phyloP scores from a whole-genome alignment of 2,329 filamentous ascomycete genomes.

The Clonostachys solani region DNA sequence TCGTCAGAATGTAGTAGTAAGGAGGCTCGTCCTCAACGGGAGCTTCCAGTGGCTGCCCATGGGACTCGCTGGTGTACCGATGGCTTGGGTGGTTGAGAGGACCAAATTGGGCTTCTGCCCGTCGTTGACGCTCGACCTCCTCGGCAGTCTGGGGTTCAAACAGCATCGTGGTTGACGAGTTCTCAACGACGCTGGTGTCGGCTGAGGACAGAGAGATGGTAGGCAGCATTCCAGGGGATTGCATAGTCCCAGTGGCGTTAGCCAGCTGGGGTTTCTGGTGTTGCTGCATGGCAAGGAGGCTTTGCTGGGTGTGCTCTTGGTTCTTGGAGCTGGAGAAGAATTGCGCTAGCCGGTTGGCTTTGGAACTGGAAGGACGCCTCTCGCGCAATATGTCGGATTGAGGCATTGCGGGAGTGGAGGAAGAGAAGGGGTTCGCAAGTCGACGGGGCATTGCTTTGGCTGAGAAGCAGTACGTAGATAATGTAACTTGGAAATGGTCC shows the following conservation, averaged over 20 bases:
- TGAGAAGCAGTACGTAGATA: too few species aligned
- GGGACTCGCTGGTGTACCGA: constrained; percentile 84
- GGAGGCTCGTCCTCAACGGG: constrained; percentile 93
- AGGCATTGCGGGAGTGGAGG: constrained; percentile 38
- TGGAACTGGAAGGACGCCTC: constrained; percentile 58
- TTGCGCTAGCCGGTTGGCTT: constrained; percentile 73
- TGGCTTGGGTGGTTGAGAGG: constrained; percentile 77
- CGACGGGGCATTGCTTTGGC: constrained; percentile 51
- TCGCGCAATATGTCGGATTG: constrained; percentile 45
- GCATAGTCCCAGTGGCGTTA: constrained; percentile 58
- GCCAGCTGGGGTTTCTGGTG: constrained; percentile 27
- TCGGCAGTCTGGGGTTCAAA: constrained; percentile 86
- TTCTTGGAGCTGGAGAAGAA: constrained; percentile 79
- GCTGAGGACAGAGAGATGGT: constrained; percentile 90
- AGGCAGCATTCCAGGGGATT: constrained; percentile 73
- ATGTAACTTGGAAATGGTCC: too few species aligned
- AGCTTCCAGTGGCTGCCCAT: constrained; percentile 73
- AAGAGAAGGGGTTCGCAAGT: constrained; percentile 52
- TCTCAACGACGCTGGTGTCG: constrained; percentile 68
- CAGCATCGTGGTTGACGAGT: constrained; percentile 70
- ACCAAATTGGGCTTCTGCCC: constrained; percentile 86
- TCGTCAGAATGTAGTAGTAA: constrained; percentile 95
- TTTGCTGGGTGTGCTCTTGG: constrained; percentile 65
- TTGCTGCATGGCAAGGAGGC: constrained; percentile 64
- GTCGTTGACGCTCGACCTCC: constrained; percentile 71